Conservation (phyloP, 495 filamentous ascomycete genomes). For the Hyaloscypha finlandica region DNA sequence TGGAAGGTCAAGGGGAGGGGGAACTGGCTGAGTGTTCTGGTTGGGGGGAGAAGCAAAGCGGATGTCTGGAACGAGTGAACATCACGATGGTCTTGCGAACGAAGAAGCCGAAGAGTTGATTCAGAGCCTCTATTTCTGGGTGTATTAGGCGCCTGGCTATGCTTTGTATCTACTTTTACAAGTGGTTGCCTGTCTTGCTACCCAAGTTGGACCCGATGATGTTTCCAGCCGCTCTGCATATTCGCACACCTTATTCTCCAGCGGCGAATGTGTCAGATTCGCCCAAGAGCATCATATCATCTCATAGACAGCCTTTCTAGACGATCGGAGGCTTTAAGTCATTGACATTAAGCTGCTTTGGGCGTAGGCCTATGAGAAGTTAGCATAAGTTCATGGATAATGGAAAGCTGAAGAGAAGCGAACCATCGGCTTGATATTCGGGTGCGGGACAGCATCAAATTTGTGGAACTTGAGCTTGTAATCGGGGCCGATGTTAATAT, state of each 20-base stretch:
- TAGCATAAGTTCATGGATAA: constrained; percentile 25
- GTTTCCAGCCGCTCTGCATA: constrained; percentile 16
- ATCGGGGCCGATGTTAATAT: constrained; percentile 94
- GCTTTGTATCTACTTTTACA: constrained; percentile 11
- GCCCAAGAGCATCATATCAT: constrained; percentile 9
- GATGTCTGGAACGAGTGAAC: constrained; percentile 27
- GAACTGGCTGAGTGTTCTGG: constrained; percentile 49
- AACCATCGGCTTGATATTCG: constrained; percentile 82
- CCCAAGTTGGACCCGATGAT: not conserved
- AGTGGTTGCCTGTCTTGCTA: constrained; percentile 6
- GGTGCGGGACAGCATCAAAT: constrained; percentile 96
- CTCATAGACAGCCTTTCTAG: not conserved
- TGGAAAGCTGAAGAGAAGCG: not conserved
- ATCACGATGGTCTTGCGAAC: not conserved
- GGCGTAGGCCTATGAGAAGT: constrained; percentile 67
- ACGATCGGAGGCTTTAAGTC: constrained; percentile 9
- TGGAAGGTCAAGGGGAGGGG: constrained; percentile 61
- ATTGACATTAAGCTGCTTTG: constrained; percentile 72
- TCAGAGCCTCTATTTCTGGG: not conserved
- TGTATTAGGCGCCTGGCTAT: constrained; percentile 6
- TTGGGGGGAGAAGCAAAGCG: constrained; percentile 8
- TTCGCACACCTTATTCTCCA: not conserved
- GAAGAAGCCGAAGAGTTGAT: not conserved
- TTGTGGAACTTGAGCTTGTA: constrained; percentile 88
- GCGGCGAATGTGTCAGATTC: not conserved